Base-by-base conservation (phyloP, 306 rosid species). In the Sicyos edulis region DNA sequence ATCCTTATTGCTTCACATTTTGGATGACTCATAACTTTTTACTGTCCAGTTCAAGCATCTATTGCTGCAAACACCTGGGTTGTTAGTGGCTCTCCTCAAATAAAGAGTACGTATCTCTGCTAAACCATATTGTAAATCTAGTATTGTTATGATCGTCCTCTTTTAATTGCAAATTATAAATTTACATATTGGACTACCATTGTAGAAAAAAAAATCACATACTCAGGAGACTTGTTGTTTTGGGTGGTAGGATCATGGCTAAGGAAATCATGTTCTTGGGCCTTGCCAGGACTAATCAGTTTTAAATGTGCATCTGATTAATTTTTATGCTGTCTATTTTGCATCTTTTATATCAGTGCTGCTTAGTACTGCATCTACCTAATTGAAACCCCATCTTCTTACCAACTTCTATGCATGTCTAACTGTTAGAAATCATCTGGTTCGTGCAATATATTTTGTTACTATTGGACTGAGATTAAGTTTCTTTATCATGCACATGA, bases 51-150 rank as follows among this genome's bases (percentile, higher is more conserved):
- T 81, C 99, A 44, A 22, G 99, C 99, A 51, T 93, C 97, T 15
- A 89, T 89, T 81, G 97, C 96, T 85, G 97, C 99, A 22, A 93
- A 93, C 80, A 93, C 99, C 6, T 93, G 97, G 99, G 99, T 91
- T 57, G 99, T 93, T 80, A 91, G 97, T 70, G 99, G 99, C 42
- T 68, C 99, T 54, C 97, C 97, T 52, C 97, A 91, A 87, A 93
- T 87, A 60, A 93, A 93, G 91, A 93, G 99, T 93, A 82, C 75
- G 92, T 19, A 17, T 55, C 69, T 44, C 10, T 22, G 32, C 70
- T 40, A 22, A 7, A 22, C 52, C 4, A 13, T 53, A 7, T 54
- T 70, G 60, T 70, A 51, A 32, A 53, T 51, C 11, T 53, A 1
- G 17, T 26, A 26, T 26, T 26, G 29, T 26, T 1, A 5, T 2